phyloP scores from a whole-genome alignment of 441 rosid species.

The Corymbia citriodora region DNA sequence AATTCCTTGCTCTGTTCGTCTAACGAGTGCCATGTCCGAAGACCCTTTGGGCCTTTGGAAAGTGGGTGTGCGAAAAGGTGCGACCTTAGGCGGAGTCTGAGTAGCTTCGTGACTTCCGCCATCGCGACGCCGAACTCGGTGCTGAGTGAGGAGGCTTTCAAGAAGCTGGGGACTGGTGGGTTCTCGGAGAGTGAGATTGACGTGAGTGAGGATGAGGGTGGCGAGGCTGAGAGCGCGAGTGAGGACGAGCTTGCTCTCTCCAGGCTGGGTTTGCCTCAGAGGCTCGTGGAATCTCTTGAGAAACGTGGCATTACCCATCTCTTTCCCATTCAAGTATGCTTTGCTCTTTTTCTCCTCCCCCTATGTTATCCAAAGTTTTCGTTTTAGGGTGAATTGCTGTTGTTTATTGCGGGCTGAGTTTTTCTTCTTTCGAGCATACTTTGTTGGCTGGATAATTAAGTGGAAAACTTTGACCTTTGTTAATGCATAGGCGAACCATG shows the following conservation, averaged over 20 bases:
- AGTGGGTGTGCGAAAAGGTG: background rate
- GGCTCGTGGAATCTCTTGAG: slow-evolving; percentile 63
- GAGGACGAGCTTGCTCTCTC: slow-evolving; percentile 68
- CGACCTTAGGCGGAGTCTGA: slow-evolving; percentile 2
- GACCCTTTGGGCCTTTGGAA: background rate
- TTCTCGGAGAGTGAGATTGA: slow-evolving; percentile 26
- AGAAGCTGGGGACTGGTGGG: slow-evolving; percentile 39
- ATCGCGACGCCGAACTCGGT: slow-evolving; percentile 63
- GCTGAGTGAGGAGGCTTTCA: slow-evolving; percentile 88
- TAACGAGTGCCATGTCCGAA: background rate
- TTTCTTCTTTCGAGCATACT: background rate
- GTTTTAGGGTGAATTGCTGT: background rate
- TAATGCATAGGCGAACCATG: background rate
- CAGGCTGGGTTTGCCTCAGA: slow-evolving; percentile 65
- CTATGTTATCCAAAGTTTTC: background rate
- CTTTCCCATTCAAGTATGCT: slow-evolving; percentile 83
- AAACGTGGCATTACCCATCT: slow-evolving; percentile 89
- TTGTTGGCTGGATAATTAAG: background rate
- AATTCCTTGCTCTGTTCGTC: slow-evolving; percentile 24
- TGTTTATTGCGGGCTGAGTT: background rate
- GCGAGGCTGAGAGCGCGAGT: slow-evolving; percentile 2
- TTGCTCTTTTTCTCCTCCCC: background rate
- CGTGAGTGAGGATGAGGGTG: slow-evolving; percentile 14
- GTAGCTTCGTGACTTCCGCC: slow-evolving; percentile 45
- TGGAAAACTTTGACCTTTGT: background rate